Percentiles rank a stretch among this genome's conserved stretches.
Evolutionary conservation across 331 rosid species (phyloP).

Genomic region (Quercus tomentella): DNA sequence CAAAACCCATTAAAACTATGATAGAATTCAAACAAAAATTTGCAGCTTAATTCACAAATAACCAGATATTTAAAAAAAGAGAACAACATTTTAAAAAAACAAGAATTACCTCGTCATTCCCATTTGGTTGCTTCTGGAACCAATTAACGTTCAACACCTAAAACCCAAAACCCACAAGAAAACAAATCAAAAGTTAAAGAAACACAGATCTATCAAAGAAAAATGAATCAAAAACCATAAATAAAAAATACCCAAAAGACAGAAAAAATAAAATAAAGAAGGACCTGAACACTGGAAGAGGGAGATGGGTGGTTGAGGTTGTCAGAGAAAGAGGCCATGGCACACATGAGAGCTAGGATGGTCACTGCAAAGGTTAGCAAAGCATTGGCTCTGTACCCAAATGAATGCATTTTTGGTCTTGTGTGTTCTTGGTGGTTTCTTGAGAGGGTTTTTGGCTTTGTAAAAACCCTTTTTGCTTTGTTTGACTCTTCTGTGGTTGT

Average conservation of each 20-base stretch:
- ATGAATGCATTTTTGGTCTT: slow-evolving; percentile 74
- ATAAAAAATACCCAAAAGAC: background rate
- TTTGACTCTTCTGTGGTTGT: background rate
- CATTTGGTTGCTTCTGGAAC: slow-evolving; percentile 94
- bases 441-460: background rate
- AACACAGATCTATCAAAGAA: slow-evolving; percentile 29
- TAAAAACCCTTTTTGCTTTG: background rate
- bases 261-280: background rate
- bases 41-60: background rate
- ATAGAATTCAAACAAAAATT: background rate
- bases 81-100: background rate
- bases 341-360: slow-evolving; percentile 73
- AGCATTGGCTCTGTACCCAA: slow-evolving; percentile 87
- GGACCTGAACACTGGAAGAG: slow-evolving; percentile 72
- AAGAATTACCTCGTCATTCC: slow-evolving; percentile 77
- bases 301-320: slow-evolving; percentile 76
- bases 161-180: background rate
- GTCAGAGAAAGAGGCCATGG: slow-evolving; percentile 78
- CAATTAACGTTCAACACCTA: slow-evolving; percentile 81
- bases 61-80: background rate
- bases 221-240: background rate
- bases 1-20: background rate
- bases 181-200: background rate
- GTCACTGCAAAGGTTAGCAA: slow-evolving; percentile 76
- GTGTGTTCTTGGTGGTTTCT: background rate